Percentiles rank a stretch among this genome's conserved stretches.
Evolutionary conservation across 2,329 filamentous ascomycete genomes (phyloP).

Genomic region (Clonostachys byssicola): DNA sequence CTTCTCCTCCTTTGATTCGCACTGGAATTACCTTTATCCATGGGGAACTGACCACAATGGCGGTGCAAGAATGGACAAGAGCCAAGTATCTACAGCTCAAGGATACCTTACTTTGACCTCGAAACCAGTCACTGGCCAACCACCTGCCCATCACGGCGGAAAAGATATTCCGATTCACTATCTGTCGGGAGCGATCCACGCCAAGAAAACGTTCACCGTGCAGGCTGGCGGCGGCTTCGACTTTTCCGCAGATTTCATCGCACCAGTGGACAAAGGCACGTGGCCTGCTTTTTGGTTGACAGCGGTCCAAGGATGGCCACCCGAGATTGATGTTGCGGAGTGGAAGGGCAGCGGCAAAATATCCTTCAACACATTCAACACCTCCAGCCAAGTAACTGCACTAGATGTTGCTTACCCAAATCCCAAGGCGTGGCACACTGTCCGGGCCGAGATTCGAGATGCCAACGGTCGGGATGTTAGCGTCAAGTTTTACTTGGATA

Average conservation of each 20-base stretch:
- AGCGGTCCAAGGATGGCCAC: slow-evolving; percentile 49
- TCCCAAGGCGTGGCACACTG: slow-evolving; percentile 40
- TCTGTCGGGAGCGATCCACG: slow-evolving; percentile 38
- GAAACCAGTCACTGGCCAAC: slow-evolving; percentile 33
- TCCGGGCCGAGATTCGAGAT: slow-evolving; percentile 46
- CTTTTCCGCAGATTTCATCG: slow-evolving; percentile 32
- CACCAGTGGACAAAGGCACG: slow-evolving; percentile 34
- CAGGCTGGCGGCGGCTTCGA: slow-evolving; percentile 30
- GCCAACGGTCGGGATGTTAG: slow-evolving; percentile 44
- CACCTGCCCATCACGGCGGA: slow-evolving; percentile 18
- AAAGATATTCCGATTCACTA: slow-evolving; percentile 41
- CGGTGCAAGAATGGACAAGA: slow-evolving; percentile 46
- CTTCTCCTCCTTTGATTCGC: slow-evolving; percentile 23
- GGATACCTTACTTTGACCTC: slow-evolving; percentile 43
- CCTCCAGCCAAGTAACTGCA: slow-evolving; percentile 37
- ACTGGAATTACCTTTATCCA: slow-evolving; percentile 49
- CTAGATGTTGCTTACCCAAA: slow-evolving; percentile 41
- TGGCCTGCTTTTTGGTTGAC: slow-evolving; percentile 60
- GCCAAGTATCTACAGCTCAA: slow-evolving; percentile 33
- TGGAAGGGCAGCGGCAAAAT: slow-evolving; percentile 57
- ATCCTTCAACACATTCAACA: slow-evolving; percentile 52
- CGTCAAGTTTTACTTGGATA: slow-evolving; percentile 52
- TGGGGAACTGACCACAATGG: slow-evolving; percentile 55
- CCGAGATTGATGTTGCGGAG: slow-evolving; percentile 56
- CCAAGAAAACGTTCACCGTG: slow-evolving; percentile 33